Percentiles rank a stretch among this genome's conserved stretches.
Conservation (phyloP, 1,284 basidiomycete genomes). For the Meira nashicola region DNA sequence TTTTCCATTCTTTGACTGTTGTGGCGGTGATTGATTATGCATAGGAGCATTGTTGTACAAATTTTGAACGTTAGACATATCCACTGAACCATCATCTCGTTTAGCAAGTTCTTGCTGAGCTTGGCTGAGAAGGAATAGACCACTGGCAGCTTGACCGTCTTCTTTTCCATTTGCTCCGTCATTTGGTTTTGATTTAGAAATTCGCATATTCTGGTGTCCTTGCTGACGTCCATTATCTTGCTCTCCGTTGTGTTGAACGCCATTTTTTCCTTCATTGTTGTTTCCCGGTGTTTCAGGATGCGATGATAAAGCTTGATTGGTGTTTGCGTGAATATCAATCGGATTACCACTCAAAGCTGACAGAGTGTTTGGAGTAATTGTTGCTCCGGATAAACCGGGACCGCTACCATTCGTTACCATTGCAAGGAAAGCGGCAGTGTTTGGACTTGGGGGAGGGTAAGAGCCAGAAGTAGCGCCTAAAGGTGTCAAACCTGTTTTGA, state of each 20-base stretch:
- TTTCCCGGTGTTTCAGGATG: slow-evolving; percentile 12
- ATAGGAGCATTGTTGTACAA: slow-evolving; percentile 16
- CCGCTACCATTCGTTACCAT: slow-evolving; percentile 64
- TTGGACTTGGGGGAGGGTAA: slow-evolving; percentile 73
- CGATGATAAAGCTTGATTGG: slow-evolving; percentile 9
- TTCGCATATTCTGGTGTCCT: not conserved
- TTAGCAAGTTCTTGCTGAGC: slow-evolving; percentile 95
- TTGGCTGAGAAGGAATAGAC: slow-evolving; percentile 84
- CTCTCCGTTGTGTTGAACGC: slow-evolving; percentile 1
- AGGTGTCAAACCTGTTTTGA: slow-evolving; percentile 58
- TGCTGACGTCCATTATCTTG: not conserved
- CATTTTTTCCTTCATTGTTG: slow-evolving; percentile 20
- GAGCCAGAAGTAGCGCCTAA: slow-evolving; percentile 59
- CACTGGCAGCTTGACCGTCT: slow-evolving; percentile 66
- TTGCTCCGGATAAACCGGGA: slow-evolving; percentile 29
- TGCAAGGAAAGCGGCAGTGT: slow-evolving; percentile 86
- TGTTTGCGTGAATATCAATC: slow-evolving; percentile 1
- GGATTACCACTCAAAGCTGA: slow-evolving; percentile 23
- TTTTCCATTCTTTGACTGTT: slow-evolving; percentile 5
- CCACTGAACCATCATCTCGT: slow-evolving; percentile 64
- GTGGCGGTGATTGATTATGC: slow-evolving; percentile 9
- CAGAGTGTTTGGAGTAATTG: slow-evolving; percentile 78
- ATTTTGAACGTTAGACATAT: slow-evolving; percentile 15
- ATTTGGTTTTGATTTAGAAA: not conserved
- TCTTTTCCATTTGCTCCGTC: not conserved